These are phyloP conservation scores for Eimeria praecox DNA, from an alignment of 169 alveolate species.

Conservation along the genomic window DNA sequence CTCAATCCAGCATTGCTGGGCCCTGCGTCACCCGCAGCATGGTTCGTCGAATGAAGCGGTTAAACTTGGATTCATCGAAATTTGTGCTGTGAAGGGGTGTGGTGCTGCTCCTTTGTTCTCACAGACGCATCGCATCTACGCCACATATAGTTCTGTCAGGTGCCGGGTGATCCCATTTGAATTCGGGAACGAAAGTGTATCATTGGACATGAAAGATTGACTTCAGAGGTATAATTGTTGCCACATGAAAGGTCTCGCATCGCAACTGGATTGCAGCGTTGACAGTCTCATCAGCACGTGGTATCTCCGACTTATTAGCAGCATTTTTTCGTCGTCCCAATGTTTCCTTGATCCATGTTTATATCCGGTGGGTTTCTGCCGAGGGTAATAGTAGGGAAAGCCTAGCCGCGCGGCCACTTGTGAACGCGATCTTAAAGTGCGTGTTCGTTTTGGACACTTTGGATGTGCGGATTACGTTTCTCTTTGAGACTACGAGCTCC, in stretches of 20 bases:
- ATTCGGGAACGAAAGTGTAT: conserved; percentile 50
- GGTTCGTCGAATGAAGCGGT: conserved; percentile 51
- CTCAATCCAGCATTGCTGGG: conserved; percentile 59
- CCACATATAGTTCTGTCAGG: conserved; percentile 74
- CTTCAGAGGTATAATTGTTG: conserved; percentile 68
- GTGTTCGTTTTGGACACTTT: conserved; percentile 67
- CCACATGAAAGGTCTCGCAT: conserved; percentile 74
- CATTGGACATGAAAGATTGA: conserved; percentile 60
- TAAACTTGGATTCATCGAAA: background rate
- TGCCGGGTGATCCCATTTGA: conserved; percentile 80
- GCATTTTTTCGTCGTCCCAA: conserved; percentile 77
- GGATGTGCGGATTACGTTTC: conserved; percentile 69
- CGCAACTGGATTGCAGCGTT: conserved; percentile 64
- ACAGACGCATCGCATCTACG: conserved; percentile 69
- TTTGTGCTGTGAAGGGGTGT: conserved; percentile 57
- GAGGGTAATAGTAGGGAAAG: conserved; percentile 64
- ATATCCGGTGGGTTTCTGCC: conserved; percentile 59
- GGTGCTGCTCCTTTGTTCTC: conserved; percentile 28
- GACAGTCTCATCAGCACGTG: conserved; percentile 73
- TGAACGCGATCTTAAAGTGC: conserved; percentile 62
- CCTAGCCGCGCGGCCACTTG: conserved; percentile 74
- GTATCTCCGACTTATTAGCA: conserved; percentile 42
- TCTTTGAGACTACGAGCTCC: conserved; percentile 47
- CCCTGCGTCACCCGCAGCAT: conserved; percentile 66
- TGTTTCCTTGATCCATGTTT: conserved; percentile 72